These are phyloP conservation scores for Pelargonium myrrhifolium DNA, from an alignment of 441 rosid genomes.

Conservation along the genomic window DNA sequence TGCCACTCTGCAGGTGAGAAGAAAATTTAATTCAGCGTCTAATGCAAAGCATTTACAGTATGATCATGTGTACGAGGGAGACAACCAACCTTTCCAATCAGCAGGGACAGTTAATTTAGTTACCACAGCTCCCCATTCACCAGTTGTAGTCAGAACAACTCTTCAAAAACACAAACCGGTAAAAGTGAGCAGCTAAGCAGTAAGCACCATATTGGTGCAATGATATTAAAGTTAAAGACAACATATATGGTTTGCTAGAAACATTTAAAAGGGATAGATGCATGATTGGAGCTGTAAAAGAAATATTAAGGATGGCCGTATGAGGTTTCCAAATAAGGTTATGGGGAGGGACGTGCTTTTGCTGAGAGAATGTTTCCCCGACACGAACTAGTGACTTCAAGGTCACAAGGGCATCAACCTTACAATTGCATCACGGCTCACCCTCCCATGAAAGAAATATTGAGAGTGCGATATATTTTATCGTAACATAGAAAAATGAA, in stretches of 20 bases:
- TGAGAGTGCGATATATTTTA: too few relatives aligned
- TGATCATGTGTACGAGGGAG: neutral
- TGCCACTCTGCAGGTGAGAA: conserved; percentile 71
- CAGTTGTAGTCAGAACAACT: conserved; percentile 73
- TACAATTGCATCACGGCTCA: too few relatives aligned
- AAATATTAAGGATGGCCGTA: too few relatives aligned
- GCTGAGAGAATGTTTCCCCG: too few relatives aligned
- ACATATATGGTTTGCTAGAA: neutral
- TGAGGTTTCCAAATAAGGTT: too few relatives aligned
- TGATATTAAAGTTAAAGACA: neutral
- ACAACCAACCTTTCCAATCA: conserved; percentile 82
- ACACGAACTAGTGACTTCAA: too few relatives aligned
- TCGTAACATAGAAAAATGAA: too few relatives aligned
- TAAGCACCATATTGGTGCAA: neutral
- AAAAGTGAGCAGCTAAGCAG: conserved; percentile 12
- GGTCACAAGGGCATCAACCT: too few relatives aligned
- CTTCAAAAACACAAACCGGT: conserved; percentile 28
- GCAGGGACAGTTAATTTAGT: conserved; percentile 81
- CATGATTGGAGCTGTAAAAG: neutral
- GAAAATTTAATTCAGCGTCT: conserved; percentile 3
- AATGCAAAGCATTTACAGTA: neutral
- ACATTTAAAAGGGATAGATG: too few relatives aligned
- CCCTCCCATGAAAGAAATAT: too few relatives aligned
- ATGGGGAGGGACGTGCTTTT: too few relatives aligned
- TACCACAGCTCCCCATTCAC: conserved; percentile 84